phyloP scores from a whole-genome alignment of 1,284 basidiomycete species.

The Anthracocystis panici-leucophaei region DNA sequence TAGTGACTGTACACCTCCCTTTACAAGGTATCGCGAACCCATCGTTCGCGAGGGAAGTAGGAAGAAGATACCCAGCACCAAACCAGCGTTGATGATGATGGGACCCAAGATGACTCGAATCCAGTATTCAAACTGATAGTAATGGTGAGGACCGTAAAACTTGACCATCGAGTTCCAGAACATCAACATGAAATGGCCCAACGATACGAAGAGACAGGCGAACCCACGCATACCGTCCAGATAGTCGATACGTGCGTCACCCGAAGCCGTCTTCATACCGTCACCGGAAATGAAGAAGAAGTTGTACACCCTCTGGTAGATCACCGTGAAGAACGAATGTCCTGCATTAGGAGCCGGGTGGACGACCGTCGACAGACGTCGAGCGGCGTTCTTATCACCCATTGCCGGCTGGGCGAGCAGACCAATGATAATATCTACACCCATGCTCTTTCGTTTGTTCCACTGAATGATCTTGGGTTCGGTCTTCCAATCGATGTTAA shows the following conservation, averaged over 20 bases:
- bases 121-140: conserved; percentile 54
- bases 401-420: conserved; percentile 53
- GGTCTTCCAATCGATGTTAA: conserved; percentile 41
- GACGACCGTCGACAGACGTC: conserved; percentile 39
- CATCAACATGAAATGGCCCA: conserved; percentile 61
- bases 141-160: conserved; percentile 44
- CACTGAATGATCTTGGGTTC: conserved; percentile 57
- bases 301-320: conserved; percentile 38
- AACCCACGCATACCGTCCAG: conserved; percentile 62
- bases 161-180: conserved; percentile 57
- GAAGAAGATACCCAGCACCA: conserved; percentile 63
- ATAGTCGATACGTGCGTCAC: conserved; percentile 59
- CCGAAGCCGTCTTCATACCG: conserved; percentile 44
- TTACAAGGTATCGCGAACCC: conserved; percentile 56
- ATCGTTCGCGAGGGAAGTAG: conserved; percentile 58
- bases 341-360: conserved; percentile 33
- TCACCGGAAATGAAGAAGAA: conserved; percentile 47
- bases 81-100: conserved; percentile 55
- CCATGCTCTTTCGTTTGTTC: conserved; percentile 49
- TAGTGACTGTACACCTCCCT: conserved; percentile 51
- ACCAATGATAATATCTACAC: conserved; percentile 38
- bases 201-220: conserved; percentile 60
- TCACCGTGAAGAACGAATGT: conserved; percentile 44
- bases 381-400: conserved; percentile 51
- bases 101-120: conserved; percentile 53